Conservation (phyloP, 2,329 filamentous ascomycete genomes). For the Talaromyces sp. region DNA sequence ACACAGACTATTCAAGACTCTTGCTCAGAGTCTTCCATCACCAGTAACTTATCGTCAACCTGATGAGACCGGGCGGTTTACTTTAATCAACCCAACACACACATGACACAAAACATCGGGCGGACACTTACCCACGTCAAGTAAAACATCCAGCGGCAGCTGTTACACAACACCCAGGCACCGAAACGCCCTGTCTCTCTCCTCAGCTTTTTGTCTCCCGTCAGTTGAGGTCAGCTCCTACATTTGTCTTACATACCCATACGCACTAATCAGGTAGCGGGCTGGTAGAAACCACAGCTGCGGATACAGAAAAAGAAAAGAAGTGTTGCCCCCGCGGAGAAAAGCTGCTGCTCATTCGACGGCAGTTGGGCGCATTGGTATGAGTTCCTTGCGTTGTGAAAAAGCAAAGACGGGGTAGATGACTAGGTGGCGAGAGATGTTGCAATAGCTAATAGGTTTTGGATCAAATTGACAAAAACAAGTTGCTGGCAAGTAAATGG, state of each 20-base stretch:
- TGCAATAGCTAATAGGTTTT: background rate
- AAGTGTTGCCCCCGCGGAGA: background rate
- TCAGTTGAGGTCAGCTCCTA: background rate
- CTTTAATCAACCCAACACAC: background rate
- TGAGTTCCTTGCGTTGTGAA: slow-evolving; percentile 15
- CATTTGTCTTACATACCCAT: background rate
- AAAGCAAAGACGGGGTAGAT: slow-evolving; percentile 2
- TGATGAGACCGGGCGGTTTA: background rate
- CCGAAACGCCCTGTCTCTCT: slow-evolving; percentile 5
- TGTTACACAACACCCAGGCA: slow-evolving; percentile 2
- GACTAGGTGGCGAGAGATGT: background rate
- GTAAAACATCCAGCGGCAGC: slow-evolving; percentile 1
- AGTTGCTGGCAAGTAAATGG: background rate
- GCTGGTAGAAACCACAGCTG: background rate
- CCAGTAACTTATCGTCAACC: background rate
- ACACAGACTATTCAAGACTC: background rate
- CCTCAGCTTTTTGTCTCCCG: background rate
- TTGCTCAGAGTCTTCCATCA: background rate
- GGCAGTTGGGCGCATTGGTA: background rate
- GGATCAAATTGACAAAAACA: background rate
- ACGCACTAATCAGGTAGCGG: background rate
- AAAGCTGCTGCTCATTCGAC: background rate
- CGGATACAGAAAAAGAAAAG: background rate
- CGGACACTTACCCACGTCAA: background rate
- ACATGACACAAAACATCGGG: slow-evolving; percentile 1